Percentiles rank a stretch among this genome's conserved stretches.
phyloP scores from a whole-genome alignment of 2,329 filamentous ascomycete species.

The Grosmannia huntii region DNA sequence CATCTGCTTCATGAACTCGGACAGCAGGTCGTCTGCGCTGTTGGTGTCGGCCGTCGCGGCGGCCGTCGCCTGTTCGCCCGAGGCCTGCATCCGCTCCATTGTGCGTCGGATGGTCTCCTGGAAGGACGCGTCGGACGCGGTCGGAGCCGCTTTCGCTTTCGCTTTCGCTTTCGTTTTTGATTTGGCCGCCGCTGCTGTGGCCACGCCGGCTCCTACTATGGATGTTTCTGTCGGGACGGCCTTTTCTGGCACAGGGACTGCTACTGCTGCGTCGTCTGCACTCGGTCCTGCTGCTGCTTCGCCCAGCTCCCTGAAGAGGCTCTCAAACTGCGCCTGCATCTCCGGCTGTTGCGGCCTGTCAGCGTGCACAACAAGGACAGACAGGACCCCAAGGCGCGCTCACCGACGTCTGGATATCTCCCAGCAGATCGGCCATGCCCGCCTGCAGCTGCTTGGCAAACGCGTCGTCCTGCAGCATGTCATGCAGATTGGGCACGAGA shows the following conservation, averaged over 20 bases:
- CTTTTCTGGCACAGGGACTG: background rate
- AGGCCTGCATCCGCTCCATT: conserved; percentile 91
- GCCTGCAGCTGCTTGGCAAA: conserved; percentile 80
- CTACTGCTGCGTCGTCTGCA: conserved; percentile 11
- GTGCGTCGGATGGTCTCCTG: conserved; percentile 87
- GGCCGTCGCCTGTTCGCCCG: conserved; percentile 72
- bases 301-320: conserved; percentile 60
- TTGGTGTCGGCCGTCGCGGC: conserved; percentile 49
- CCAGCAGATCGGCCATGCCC: conserved; percentile 76
- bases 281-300: conserved; percentile 19
- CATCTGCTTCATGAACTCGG: conserved; percentile 87
- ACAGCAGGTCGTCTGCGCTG: conserved; percentile 64
- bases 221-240: background rate
- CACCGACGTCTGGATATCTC: conserved; percentile 52
- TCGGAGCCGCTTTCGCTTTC: background rate
- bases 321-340: conserved; percentile 68
- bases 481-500: conserved; percentile 18
- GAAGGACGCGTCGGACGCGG: conserved; percentile 46
- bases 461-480: conserved; percentile 53
- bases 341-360: conserved; percentile 35
- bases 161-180: background rate
- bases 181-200: background rate
- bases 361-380: background rate
- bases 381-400: conserved; percentile 13
- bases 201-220: background rate